Base-by-base conservation (phyloP, 1,284 basidiomycete genomes). In the Phylloporus sp. region DNA sequence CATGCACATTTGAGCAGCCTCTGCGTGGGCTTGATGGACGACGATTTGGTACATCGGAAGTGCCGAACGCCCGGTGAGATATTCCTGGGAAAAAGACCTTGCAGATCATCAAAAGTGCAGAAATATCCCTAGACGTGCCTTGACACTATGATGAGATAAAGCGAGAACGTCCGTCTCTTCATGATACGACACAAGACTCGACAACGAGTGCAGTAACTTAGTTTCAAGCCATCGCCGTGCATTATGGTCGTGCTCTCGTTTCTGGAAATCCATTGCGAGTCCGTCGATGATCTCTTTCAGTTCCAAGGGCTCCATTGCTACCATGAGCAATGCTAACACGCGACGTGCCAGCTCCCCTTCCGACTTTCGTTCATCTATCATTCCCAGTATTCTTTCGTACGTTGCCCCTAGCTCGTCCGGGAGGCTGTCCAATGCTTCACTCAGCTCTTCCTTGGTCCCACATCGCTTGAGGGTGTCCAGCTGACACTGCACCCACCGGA, bases 71-170 rank as follows among this genome's bases (percentile, higher is more conserved):
- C 19, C 12, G 25, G 6, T 56, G 53, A 66, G 60, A 17, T 68
- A 68, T 62, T 62, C 66, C 66, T 68, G 7, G 4, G 27, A 10
- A 23, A 55, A 19, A 11, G 1, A n/a, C 4, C 17, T 20, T 45
- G 53, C 4, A 23, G 43, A 45, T 45, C 20, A 32, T 45, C 7
- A 20, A 2, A 32, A 20, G 11, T 19, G 25, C 7, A 53, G 52
- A 19, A 8, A 53, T 53, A 53, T 19, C 17, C 15, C 52, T 29
- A 29, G 10, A 32, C 53, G 19, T 5, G 66, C 66, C 45, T 66
- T 68, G n/a, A 67, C 65, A 17, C 29, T 67, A 35, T 45, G 37
- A 39, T 68, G 66, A 11, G 66, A 61, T 23, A 68, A 37, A 6
- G 10, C 7, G 39, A 67, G 19, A 12, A 60, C 25, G 17, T 35